Evolutionary conservation across 495 filamentous ascomycete genomes (phyloP), one percentile per base, ranked within the genome.

Genomic region (Neurospora tetrasperma): DNA sequence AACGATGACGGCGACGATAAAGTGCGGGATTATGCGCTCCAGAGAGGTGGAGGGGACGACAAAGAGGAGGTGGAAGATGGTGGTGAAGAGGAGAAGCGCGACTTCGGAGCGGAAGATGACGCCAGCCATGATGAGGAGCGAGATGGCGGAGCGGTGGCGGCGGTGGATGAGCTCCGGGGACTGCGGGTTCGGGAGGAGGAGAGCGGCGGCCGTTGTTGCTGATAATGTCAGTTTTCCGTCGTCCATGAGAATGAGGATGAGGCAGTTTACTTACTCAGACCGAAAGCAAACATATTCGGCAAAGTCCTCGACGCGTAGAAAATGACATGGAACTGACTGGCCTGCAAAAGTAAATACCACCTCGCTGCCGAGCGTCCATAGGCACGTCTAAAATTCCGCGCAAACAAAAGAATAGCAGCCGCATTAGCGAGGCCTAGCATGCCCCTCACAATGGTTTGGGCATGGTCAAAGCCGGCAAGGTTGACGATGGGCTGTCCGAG

Each of bases 261-360:
- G 43, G 11, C 4, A 38, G 42, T 62, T 42, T 2, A 82, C 85
- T 76, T 85, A 91, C 89, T 91, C 18, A 97, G 81, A 16, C 90
- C 88, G 82, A 99, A 94, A 68, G 96, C 96, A 80, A 98, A 98
- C 89, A 96, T 97, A 79, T 99, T 99, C 5, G 96, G 96, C 40
- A 99, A 84, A 2, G 94, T 93, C 71, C 96, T 86, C 9, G 93
- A 96, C 18, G 96, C 93, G 81, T 98, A 99, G 85, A 93, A 98
- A 70, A 96, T 87, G 70, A 97, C 82, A 83, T 98, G 96, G 79
- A 99, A 98, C 79, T 97, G 94, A 80, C 90, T 91, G 0, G 88
- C 87, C 74, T 96, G 94, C 42, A 98, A 86, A 70, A 96, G 73
- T 8, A 91, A 80, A 80, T 93, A 99, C 93, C 95, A 98, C 73